Evolutionary conservation across 768 basidiomycete species (phyloP).

Genomic region (Tricholoma hemisulphureum): DNA sequence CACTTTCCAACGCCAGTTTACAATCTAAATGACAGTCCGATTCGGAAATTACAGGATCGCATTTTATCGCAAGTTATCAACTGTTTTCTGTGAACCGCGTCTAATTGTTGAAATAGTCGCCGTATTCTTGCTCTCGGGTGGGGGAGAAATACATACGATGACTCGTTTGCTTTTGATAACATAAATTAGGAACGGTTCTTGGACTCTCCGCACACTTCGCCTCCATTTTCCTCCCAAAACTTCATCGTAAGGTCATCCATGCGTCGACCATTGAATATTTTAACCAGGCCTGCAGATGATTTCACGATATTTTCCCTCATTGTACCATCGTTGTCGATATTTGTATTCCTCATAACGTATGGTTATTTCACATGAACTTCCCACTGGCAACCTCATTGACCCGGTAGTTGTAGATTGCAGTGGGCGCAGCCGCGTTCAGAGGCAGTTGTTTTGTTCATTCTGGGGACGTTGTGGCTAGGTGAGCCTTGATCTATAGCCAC

Average conservation of each 20-base stretch:
- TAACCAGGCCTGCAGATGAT: conserved; percentile 44
- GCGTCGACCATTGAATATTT: conserved; percentile 4
- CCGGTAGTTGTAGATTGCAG: conserved; percentile 47
- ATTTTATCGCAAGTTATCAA: conserved; percentile 46
- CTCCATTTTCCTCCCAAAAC: conserved; percentile 58
- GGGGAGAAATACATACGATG: conserved; percentile 2
- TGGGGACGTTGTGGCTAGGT: conserved; percentile 72
- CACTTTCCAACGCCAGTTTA: conserved; percentile 1
- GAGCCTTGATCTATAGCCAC: conserved; percentile 22
- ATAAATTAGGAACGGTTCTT: conserved; percentile 48
- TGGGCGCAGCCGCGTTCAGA: conserved; percentile 71
- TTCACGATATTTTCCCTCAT: conserved; percentile 71
- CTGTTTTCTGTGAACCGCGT: conserved; percentile 5
- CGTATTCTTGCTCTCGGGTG: conserved; percentile 47
- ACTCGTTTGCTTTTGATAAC: not conserved
- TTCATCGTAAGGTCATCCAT: conserved; percentile 52
- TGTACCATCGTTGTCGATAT: conserved; percentile 63
- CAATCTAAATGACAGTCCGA: conserved; percentile 53
- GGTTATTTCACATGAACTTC: conserved; percentile 11
- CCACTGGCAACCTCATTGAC: conserved; percentile 5
- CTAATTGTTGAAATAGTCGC: conserved; percentile 31
- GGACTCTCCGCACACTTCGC: conserved; percentile 72
- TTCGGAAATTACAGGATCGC: conserved; percentile 55
- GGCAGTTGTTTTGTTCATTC: conserved; percentile 48
- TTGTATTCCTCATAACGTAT: conserved; percentile 59